These are phyloP conservation scores for Symbiodinium pilosum DNA, from an alignment of 73 alveolate genomes.

Conservation along the genomic window DNA sequence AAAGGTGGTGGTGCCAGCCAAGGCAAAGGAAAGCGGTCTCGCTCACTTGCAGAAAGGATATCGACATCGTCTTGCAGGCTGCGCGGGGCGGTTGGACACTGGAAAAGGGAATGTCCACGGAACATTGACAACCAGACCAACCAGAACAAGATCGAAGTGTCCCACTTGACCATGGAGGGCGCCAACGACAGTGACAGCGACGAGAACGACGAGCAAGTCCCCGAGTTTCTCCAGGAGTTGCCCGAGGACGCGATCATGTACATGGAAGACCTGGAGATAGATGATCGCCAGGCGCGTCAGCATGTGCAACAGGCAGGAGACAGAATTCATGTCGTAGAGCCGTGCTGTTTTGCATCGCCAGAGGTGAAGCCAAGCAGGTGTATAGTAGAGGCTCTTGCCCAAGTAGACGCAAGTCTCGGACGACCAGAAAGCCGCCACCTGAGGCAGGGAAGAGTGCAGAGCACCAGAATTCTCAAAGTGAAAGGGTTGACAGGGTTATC, in stretches of 20 bases:
- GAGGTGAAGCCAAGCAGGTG: background rate
- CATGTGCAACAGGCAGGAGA: background rate
- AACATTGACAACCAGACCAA: background rate
- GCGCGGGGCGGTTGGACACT: background rate
- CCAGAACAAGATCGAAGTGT: background rate
- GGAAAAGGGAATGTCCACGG: conserved; percentile 25
- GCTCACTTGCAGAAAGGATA: background rate
- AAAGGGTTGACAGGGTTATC: background rate
- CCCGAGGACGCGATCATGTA: too few species aligned
- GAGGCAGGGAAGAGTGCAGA: background rate
- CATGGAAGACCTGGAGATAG: background rate
- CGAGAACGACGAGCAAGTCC: background rate
- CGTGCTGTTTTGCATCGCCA: background rate
- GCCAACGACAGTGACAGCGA: too few species aligned
- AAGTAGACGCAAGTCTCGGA: too few species aligned
- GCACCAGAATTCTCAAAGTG: background rate
- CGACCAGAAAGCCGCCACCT: background rate
- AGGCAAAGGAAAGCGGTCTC: background rate
- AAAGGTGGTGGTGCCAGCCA: background rate
- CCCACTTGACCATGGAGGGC: background rate
- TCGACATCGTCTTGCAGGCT: background rate
- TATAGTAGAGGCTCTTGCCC: background rate
- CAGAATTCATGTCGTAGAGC: background rate
- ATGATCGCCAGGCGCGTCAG: background rate
- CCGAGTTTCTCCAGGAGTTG: background rate